phyloP scores from a whole-genome alignment of 176 grass and related monocot species.

The Pontederia paniculata region DNA sequence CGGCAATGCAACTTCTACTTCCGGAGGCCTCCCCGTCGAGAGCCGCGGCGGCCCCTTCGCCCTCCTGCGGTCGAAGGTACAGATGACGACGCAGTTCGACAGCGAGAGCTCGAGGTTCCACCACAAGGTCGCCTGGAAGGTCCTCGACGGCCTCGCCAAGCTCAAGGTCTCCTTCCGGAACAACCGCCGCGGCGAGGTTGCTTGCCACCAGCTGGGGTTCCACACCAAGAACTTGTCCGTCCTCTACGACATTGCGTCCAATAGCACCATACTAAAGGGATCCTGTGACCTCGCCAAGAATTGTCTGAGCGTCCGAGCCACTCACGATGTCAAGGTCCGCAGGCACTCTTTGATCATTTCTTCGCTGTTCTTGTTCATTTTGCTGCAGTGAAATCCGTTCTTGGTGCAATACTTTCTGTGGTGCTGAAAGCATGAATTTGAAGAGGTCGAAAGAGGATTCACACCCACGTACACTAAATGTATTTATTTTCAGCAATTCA shows the following conservation, averaged over 20 bases:
- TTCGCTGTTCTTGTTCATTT: not conserved
- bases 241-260: constrained; percentile 53
- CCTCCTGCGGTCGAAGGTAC: constrained; percentile 21
- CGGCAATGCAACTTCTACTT: too few species aligned
- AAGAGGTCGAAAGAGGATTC: too few species aligned
- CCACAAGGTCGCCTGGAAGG: constrained; percentile 79
- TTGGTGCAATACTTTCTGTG: not conserved
- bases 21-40: not conserved
- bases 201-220: constrained; percentile 34
- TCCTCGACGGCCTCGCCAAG: constrained; percentile 61
- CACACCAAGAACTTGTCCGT: constrained; percentile 56
- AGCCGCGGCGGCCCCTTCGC: not conserved
- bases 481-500: too few species aligned
- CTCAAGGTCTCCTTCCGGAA: constrained; percentile 65
- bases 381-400: not conserved
- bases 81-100: constrained; percentile 64
- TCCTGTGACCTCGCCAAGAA: constrained; percentile 38
- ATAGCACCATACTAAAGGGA: constrained; percentile 53
- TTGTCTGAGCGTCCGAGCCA: constrained; percentile 40
- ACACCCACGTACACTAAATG: too few species aligned
- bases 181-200: constrained; percentile 30
- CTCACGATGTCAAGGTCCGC: constrained; percentile 81
- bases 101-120: constrained; percentile 42
- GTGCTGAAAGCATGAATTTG: too few species aligned
- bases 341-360: not conserved